Conservation (phyloP, 352 stramenopile species). For the Plasmopara muralis region DNA sequence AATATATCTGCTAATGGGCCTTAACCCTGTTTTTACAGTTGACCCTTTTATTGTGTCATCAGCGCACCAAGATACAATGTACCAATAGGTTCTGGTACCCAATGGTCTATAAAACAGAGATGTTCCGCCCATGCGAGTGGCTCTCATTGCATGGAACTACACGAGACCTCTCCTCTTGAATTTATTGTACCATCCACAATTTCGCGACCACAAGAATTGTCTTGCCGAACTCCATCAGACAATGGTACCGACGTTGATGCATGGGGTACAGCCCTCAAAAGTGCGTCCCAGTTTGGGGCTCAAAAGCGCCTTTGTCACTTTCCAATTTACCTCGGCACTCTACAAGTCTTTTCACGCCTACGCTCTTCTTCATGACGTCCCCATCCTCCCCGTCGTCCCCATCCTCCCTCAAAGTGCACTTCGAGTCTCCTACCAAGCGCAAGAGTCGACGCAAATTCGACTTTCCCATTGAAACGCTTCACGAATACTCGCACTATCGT, state of each 20-base stretch:
- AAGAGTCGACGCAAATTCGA: conserved; percentile 47
- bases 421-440: conserved; percentile 5
- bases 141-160: conserved; percentile 10
- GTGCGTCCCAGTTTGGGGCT: not conserved
- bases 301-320: conserved; percentile 17
- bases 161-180: not conserved
- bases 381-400: not conserved
- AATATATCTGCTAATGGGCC: too few relatives aligned
- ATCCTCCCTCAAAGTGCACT: not conserved
- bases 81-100: conserved; percentile 6
- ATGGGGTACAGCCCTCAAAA: not conserved
- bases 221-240: conserved; percentile 6
- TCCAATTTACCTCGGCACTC: conserved; percentile 11
- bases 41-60: too few relatives aligned
- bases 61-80: conserved; percentile 1
- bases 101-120: not conserved
- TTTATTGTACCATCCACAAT: conserved; percentile 18
- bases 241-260: conserved; percentile 3
- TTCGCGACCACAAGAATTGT: conserved; percentile 5
- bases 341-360: conserved; percentile 1
- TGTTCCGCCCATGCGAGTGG: conserved; percentile 7
- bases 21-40: too few relatives aligned
- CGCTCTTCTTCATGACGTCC: not conserved
- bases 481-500: conserved; percentile 31
- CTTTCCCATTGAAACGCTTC: conserved; percentile 35